Evolutionary conservation across 148 eudicot genomes (phyloP).

Genomic region (Heliamphora exappendiculata): DNA sequence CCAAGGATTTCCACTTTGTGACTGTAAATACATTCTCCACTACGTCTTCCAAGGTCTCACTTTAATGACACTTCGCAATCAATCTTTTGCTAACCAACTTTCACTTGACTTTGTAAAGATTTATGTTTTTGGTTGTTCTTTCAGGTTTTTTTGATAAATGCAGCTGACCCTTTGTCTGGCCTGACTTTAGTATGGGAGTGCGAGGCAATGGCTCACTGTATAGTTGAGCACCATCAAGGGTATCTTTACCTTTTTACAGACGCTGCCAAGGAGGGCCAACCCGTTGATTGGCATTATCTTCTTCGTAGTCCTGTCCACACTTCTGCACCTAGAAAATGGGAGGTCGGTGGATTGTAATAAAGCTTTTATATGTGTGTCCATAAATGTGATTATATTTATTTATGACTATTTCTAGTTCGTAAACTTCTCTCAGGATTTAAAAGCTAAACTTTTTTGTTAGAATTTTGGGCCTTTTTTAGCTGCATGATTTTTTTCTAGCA

Average conservation of each 20-base stretch:
- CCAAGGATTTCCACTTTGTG: constrained; percentile 69
- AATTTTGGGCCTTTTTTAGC: not conserved
- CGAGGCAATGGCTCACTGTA: constrained; percentile 61
- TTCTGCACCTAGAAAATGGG: constrained; percentile 57
- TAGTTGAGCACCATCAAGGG: constrained; percentile 87
- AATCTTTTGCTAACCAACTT: not conserved
- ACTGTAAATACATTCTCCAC: constrained; percentile 58
- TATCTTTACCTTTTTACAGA: constrained; percentile 75
- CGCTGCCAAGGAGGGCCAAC: constrained; percentile 56
- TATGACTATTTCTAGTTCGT: not conserved
- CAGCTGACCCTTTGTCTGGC: constrained; percentile 73
- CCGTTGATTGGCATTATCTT: constrained; percentile 71
- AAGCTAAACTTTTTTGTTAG: not conserved
- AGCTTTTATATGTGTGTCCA: not conserved
- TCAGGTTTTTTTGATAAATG: constrained; percentile 76
- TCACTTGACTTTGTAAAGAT: constrained; percentile 2
- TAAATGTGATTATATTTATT: not conserved
- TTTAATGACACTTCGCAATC: not conserved
- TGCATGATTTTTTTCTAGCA: constrained; percentile 3
- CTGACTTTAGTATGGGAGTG: constrained; percentile 83
- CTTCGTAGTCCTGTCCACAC: constrained; percentile 51
- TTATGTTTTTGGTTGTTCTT: constrained; percentile 18
- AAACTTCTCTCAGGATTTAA: not conserved
- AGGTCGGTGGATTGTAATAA: constrained; percentile 34
- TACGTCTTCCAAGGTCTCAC: constrained; percentile 61